Base-by-base conservation (phyloP, 2,329 filamentous ascomycete species). In the Aspergillus latus region DNA sequence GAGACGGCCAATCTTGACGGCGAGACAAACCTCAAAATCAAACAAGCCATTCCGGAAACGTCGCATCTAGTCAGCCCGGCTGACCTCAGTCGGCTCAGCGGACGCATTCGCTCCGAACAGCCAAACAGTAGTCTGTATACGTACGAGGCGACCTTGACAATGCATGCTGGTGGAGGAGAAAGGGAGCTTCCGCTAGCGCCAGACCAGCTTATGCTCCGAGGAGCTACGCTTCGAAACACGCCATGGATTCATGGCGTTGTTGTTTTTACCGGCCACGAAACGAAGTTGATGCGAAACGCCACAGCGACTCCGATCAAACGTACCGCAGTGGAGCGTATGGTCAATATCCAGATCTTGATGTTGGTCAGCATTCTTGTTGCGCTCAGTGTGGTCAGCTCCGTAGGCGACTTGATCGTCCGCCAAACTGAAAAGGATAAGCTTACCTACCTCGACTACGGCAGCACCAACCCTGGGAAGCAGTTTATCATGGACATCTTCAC, bases 111-210 rank as follows among this genome's bases (percentile, higher is more conserved):
- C 66, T 97, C 93, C 1, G 94, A 99, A 75, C 94, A 97, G 73
- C 94, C 94, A 21, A 99, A 99, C 80, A 97, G 92, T 78, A 97
- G 92, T 74, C 80, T 99, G 36, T 99, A 99, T 75, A 99, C 94
- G 0, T 99, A 97, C 72, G 95, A 99, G 75, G 94, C 92, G 39
- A 97, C 93, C 1, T 74, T 99, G 72, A 97, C 92, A 0, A 89
- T 97, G 82, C 87, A 93, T 66, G 83, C 88, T 45, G 92, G 92
- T 43, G 92, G 92, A 15, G 91, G 92, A 36, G 94, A 99, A 75
- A 96, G 95, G 74, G 93, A 97, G 71, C 77, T 97, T 48, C 82
- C 95, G 1, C 76, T 99, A 53, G 89, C 89, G 62, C 94, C 94
- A 0, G 94, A 99, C 71, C 94, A 99, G 74, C 83, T 99, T 42